Conservation (phyloP, 2,329 filamentous ascomycete species). For the Didymella pomorum region DNA sequence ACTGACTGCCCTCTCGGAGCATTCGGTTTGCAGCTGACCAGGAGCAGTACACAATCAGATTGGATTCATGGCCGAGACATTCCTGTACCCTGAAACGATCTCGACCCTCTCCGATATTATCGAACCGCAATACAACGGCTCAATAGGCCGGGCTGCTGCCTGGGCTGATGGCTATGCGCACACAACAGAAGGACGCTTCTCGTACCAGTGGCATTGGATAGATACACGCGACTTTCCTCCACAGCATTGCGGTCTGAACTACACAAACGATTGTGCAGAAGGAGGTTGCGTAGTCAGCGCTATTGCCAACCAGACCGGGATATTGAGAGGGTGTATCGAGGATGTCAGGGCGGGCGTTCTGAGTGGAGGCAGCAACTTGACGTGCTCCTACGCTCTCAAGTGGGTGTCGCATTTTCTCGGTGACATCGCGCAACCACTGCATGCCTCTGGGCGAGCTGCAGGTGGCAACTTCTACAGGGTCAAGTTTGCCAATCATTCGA, state of each 20-base stretch:
- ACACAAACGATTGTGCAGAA: slow-evolving; percentile 48
- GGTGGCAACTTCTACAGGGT: slow-evolving; percentile 52
- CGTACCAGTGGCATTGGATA: slow-evolving; percentile 55
- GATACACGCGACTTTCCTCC: slow-evolving; percentile 49
- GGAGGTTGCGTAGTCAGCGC: slow-evolving; percentile 54
- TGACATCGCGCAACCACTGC: slow-evolving; percentile 54
- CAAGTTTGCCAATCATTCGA: slow-evolving; percentile 45
- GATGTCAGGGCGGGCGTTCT: slow-evolving; percentile 36
- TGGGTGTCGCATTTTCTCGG: slow-evolving; percentile 54
- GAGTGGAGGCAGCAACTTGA: slow-evolving; percentile 43
- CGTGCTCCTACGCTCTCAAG: slow-evolving; percentile 53
- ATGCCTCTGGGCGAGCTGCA: slow-evolving; percentile 49
- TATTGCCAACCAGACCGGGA: slow-evolving; percentile 53
- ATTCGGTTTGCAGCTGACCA: slow-evolving; percentile 14
- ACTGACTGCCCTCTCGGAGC: not conserved
- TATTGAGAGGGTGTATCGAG: slow-evolving; percentile 48
- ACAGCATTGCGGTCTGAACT: slow-evolving; percentile 46
- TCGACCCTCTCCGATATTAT: slow-evolving; percentile 47
- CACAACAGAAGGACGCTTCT: slow-evolving; percentile 50
- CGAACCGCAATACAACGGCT: slow-evolving; percentile 51
- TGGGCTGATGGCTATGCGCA: slow-evolving; percentile 54
- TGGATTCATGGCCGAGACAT: slow-evolving; percentile 51
- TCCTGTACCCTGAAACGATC: slow-evolving; percentile 45
- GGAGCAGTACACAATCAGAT: slow-evolving; percentile 52
- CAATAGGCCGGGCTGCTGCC: slow-evolving; percentile 50